Percentiles rank a stretch among this genome's conserved stretches.
Conservation (phyloP, 768 basidiomycete species). For the Royoungia palumana region DNA sequence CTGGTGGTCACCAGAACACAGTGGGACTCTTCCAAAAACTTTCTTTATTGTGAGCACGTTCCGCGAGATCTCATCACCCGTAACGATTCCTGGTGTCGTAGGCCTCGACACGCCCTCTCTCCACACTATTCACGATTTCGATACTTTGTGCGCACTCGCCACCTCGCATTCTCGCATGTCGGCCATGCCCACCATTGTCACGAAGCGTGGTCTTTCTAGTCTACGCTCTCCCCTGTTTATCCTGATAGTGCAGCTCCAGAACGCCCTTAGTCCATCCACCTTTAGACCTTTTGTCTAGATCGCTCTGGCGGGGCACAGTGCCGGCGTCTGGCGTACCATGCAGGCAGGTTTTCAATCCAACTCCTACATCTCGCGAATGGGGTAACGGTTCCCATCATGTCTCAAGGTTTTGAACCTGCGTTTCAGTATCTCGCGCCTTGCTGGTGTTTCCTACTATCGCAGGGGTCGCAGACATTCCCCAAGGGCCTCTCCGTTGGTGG, state of each 20-base stretch:
- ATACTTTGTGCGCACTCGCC: slow-evolving; percentile 37
- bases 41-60: slow-evolving; percentile 37
- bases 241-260: slow-evolving; percentile 51
- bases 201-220: not conserved
- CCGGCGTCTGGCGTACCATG: slow-evolving; percentile 67
- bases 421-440: slow-evolving; percentile 43
- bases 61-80: not conserved
- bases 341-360: slow-evolving; percentile 40
- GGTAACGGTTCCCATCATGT: not conserved
- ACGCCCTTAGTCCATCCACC: slow-evolving; percentile 43
- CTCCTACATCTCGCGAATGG: not conserved
- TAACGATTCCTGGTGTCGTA: slow-evolving; percentile 57
- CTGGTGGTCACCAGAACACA: slow-evolving; percentile 46
- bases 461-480: slow-evolving; percentile 60
- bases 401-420: slow-evolving; percentile 52
- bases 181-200: slow-evolving; percentile 50
- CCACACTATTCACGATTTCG: slow-evolving; percentile 42
- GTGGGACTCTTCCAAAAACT: slow-evolving; percentile 21
- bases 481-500: slow-evolving; percentile 50
- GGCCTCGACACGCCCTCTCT: slow-evolving; percentile 70
- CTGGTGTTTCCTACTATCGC: slow-evolving; percentile 71
- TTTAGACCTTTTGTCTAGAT: slow-evolving; percentile 38
- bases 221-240: slow-evolving; percentile 26
- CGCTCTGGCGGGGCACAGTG: slow-evolving; percentile 61
- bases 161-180: slow-evolving; percentile 59